Evolutionary conservation across 2,329 filamentous ascomycete species (phyloP), one percentile per base, ranked within the genome.

Genomic region (Emericellopsis atlantica): DNA sequence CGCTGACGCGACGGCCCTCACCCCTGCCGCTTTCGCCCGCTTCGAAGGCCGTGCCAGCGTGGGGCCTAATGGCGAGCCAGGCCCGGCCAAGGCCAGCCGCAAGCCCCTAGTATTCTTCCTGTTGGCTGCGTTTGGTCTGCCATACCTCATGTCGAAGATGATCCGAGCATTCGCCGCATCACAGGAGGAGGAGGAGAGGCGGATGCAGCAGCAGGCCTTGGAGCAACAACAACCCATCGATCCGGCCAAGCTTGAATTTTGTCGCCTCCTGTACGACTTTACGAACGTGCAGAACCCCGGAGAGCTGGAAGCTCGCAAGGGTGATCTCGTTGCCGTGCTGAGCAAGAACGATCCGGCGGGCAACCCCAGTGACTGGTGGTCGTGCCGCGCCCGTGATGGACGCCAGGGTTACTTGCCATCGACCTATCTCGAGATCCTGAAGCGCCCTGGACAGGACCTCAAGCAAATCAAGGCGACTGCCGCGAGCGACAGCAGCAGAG

Each of bases 21-120:
- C 89, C 0, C 89, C 92, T 1, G 80, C 87, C 21, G 86, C 87
- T 42, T 98, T 98, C 59, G 89, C 90, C 32, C 76, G 76, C 22
- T 98, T 98, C 57, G 80, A 89, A 57, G 86, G 84, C 42, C 81
- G 81, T 14, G 64, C 70, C 42, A 65, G 70, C 42, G 43, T 65
- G 53, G 49, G 69, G 47, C 49, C 74, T 67, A 55, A 87, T 50
- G 86, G 84, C 49, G 72, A 76, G 2, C 70, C 81, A 0, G 61
- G 67, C 10, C 70, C 77, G 15, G 66, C 84, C 4, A 81, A 79
- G 51, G 89, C 90, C 15, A 95, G 86, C 56, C 87, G 85, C 59
- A 98, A 96, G 61, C 92, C 92, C 1, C 86, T 98, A 53, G 74
- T 98, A 56, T 90, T 98, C 70, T 98, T 98, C 69, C 69, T 95